Base-by-base conservation (phyloP, 2,329 filamentous ascomycete species). In the Calonectria pseudoreteaudii region DNA sequence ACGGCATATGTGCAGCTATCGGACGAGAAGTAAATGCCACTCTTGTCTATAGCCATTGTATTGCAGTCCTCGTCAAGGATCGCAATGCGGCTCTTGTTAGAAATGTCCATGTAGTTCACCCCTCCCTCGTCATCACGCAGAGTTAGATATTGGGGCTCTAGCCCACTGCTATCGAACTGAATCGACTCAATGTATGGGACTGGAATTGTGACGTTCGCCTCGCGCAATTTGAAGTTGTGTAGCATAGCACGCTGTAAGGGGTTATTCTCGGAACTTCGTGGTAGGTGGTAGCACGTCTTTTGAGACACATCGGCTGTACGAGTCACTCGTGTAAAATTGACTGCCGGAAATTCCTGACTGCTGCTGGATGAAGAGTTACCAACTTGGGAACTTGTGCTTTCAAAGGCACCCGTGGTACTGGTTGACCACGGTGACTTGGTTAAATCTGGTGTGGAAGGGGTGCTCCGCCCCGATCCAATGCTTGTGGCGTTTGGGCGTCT, bases 161-260 rank as follows among this genome's bases (percentile, higher is more conserved):
- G 69, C 1, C 81, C 82, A 20, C 82, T 78, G 4, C 75, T 76
- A 28, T 83, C 80, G 60, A 86, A 83, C 52, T 82, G 80, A 28
- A 86, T 79, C 0, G 85, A 82, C 64, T 86, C 83, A 4, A 86
- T 81, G 58, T 84, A 86, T 0, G 84, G 84, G 28, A 81, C 79
- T 0, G 84, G 83, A 8, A 85, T 81, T 0, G 81, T 79, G 20
- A 78, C 72, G 36, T 85, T 84, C 2, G 74, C 72, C 60, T 83
- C 81, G 13, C 74, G 80, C 9, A 82, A 71, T 8, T 80, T 80
- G 18, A 78, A 76, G 53, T 83, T 85, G 56, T 82, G 81, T n/a
- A 86, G 64, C 6, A 81, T 68, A 0, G 83, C 79, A 47, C 84
- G 75, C 28, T 80, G 69, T 16, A 78, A 67, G 13, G 77, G 66